Base-by-base conservation (phyloP, 2,329 filamentous ascomycete species). In the Canariomyces notabilis region DNA sequence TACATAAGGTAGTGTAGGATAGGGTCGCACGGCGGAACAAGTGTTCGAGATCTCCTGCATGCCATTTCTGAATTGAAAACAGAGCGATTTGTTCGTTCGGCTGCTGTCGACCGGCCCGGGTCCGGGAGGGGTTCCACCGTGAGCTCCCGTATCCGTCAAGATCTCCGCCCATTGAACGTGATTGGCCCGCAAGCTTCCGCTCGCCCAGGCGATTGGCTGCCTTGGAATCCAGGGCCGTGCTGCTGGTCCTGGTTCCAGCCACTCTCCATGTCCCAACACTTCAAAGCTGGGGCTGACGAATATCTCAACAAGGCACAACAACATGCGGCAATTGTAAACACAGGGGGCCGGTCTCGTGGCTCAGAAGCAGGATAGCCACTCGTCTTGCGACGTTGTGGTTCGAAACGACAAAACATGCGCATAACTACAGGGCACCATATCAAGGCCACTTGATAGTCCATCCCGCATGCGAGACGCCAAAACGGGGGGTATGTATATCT, bases 131-230 rank as follows among this genome's bases (percentile, higher is more conserved):
- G n/a, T n/a, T n/a, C n/a, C 26, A 29, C 26, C 26, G 26, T 8
- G 26, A 4, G 26, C 4, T 3, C 9, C 26, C 26, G 4, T 12
- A 5, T 29, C 9, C 26, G 26, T 8, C 9, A 29, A 5, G 9
- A 9, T 9, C 4, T 11, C 14, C 26, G 8, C 26, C 26, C 26
- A 12, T 9, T 12, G 9, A 9, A 3, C 42, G 42, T 39, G 48
- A 54, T 54, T 56, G 54, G 54, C 20, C n/a, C 12, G 26, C 31
- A 33, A 19, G 6, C 12, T 5, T 21, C 38, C 32, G 16, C 19
- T 18, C 12, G 5, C 37, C 16, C 9, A 35, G 31, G 4, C 23
- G 26, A 54, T 56, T 54, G 54, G 54, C 44, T 44, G 54, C 54
- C 54, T 54, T 37, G 41, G 37, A 32, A 35, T 41, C 40, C 46